These are phyloP conservation scores for Oropetium thomaeum DNA, from an alignment of 176 grass and related monocot genomes.

Conservation along the genomic window DNA sequence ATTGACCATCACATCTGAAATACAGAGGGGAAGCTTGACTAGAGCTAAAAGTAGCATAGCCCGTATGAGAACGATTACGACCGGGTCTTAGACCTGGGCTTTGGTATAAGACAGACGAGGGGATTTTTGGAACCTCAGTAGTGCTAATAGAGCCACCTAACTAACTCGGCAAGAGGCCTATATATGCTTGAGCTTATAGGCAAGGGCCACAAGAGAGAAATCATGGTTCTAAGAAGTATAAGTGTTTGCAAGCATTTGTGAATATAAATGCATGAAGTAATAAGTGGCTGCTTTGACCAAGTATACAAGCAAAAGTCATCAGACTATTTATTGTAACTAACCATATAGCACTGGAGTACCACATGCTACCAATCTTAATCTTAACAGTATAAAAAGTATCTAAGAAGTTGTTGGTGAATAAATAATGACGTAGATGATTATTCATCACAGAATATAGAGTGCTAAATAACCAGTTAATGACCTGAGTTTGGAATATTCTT, in stretches of 20 bases:
- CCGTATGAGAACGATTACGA: no score
- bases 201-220: background rate
- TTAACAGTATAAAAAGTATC: slow-evolving; percentile 4
- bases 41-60: no score
- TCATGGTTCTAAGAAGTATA: slow-evolving; percentile 15
- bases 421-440: background rate
- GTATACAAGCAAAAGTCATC: background rate
- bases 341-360: background rate
- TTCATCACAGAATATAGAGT: background rate
- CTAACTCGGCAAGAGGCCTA: no score
- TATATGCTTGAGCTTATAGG: background rate
- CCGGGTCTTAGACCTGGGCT: no score
- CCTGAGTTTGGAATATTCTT: slow-evolving; percentile 93
- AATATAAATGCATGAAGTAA: background rate
- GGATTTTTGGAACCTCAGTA: no score
- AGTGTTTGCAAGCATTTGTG: background rate
- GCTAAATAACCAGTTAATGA: slow-evolving; percentile 36
- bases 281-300: background rate
- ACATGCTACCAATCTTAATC: slow-evolving; percentile 4
- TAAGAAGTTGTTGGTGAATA: background rate
- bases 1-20: background rate
- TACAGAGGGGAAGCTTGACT: slow-evolving; percentile 14
- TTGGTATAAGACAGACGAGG: no score
- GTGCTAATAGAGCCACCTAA: no score
- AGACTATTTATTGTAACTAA: background rate